These are phyloP conservation scores for Geotrichum australiense DNA, from an alignment of 1,139 yeast species.

Conservation along the genomic window DNA sequence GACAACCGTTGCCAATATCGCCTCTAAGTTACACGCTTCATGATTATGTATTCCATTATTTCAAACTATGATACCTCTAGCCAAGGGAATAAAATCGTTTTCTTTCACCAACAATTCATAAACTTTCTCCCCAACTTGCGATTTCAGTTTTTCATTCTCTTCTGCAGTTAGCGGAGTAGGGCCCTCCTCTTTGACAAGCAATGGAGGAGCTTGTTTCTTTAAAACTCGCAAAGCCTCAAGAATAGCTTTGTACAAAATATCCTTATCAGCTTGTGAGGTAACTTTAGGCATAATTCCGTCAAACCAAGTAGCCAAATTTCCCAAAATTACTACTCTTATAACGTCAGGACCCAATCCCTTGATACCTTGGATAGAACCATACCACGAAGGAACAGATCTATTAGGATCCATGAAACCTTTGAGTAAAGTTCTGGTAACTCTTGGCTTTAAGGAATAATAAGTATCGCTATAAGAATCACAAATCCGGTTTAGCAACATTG, in stretches of 20 bases:
- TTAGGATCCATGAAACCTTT: constrained; percentile 80
- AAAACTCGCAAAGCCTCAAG: constrained; percentile 30
- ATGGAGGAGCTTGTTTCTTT: constrained; percentile 24
- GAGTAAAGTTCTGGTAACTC: constrained; percentile 86
- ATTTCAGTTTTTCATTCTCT: constrained; percentile 40
- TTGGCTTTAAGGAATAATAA: constrained; percentile 83
- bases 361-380: constrained; percentile 85
- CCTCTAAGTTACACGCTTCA: no score
- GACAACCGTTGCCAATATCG: no score
- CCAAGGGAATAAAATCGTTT: constrained; percentile 49
- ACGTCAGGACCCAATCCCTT: constrained; percentile 83
- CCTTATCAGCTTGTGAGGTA: constrained; percentile 26
- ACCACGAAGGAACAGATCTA: constrained; percentile 81
- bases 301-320: constrained; percentile 75
- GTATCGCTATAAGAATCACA: constrained; percentile 75
- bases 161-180: constrained; percentile 17
- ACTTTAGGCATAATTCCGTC: constrained; percentile 30
- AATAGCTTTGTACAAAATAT: constrained; percentile 27
- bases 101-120: constrained; percentile 46
- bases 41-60: no score
- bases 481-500: constrained; percentile 71
- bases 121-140: constrained; percentile 57
- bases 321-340: constrained; percentile 72
- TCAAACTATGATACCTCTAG: constrained; percentile 67
- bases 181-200: constrained; percentile 18